Evolutionary conservation across 1,139 yeast genomes (phyloP).

Genomic region (Geotrichum fermentans): DNA sequence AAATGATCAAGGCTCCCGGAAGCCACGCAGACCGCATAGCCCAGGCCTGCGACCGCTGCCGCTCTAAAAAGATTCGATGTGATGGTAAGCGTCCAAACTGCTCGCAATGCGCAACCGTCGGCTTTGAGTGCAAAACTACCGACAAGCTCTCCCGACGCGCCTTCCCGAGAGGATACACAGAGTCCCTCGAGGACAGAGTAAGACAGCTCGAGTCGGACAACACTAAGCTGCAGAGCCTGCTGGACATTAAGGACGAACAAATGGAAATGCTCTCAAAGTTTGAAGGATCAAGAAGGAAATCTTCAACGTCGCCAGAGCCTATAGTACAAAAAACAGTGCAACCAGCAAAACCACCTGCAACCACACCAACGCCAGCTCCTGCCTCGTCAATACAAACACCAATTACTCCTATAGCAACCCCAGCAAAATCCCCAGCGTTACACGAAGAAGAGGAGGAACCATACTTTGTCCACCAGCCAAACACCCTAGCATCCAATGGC

Average conservation of each 20-base stretch:
- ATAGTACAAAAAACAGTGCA: not conserved
- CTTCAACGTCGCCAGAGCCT: not conserved
- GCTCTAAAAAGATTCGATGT: slow-evolving; percentile 68
- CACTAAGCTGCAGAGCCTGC: slow-evolving; percentile 45
- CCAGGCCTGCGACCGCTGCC: slow-evolving; percentile 83
- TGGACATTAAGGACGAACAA: slow-evolving; percentile 61
- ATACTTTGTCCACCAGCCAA: slow-evolving; percentile 30
- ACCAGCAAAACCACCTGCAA: not conserved
- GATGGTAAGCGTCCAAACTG: slow-evolving; percentile 60
- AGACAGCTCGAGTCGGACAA: slow-evolving; percentile 60
- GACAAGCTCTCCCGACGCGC: slow-evolving; percentile 67
- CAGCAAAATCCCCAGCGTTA: slow-evolving; percentile 10
- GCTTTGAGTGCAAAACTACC: slow-evolving; percentile 68
- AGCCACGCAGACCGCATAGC: slow-evolving; percentile 56
- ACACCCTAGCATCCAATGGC: slow-evolving; percentile 30
- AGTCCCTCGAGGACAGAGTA: slow-evolving; percentile 59
- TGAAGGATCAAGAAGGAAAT: slow-evolving; percentile 20
- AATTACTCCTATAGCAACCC: not conserved
- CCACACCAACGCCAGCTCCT: not conserved
- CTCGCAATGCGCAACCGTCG: slow-evolving; percentile 60
- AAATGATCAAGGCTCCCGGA: slow-evolving; percentile 63
- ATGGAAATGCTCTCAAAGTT: slow-evolving; percentile 39
- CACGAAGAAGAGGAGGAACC: slow-evolving; percentile 27
- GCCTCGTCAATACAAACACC: not conserved
- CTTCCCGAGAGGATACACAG: slow-evolving; percentile 72